Evolutionary conservation across 805 yeast species (phyloP), one percentile per base, ranked within the genome.

Genomic region (Lipomyces sp.): DNA sequence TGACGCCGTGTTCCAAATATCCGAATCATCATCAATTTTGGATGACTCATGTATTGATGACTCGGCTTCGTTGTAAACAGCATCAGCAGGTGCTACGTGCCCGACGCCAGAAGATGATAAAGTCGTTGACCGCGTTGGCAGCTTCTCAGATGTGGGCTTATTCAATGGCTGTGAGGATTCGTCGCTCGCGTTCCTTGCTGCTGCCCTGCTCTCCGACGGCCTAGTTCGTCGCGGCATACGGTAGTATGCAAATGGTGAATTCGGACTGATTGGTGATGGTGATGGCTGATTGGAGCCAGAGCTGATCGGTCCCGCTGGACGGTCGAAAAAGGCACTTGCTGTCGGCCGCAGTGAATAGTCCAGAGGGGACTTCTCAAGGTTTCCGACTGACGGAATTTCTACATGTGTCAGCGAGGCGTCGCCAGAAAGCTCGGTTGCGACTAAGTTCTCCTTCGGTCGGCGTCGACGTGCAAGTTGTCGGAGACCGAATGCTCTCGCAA

Each of bases 391-490:
- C 15, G 58, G 48, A 50, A 53, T 48, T 5, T 55, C 57, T 2
- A 39, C 35, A 29, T 34, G 34, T 34, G 55, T 42, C n/a, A 55
- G 33, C 15, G 55, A 55, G 5, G 32, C 51, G 18, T 59, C 66
- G 24, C 48, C 48, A 1, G 48, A 42, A 42, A 42, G 15, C 48
- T n/a, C 48, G 24, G n/a, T n/a, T 24, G 48, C 24, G 24, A 7
- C 48, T 6, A 50, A 30, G 42, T 63, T 64, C 56, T 66, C 65
- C 30, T 56, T 55, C 8, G 67, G 63, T 5, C 34, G 50, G 18
- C 70, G 50, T 6, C 73, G 72, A 5, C 64, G 60, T 3, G 71
- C 67, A 6, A 70, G 63, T 50, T 70, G 73, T n/a, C 70, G 69
- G n/a, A 69, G 51, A 2, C 73, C 73, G 39, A 70, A 61, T 4